Percentiles rank a stretch among this genome's conserved stretches.
phyloP scores from a whole-genome alignment of 345 rosid genomes.

The Eutrema japonicum region DNA sequence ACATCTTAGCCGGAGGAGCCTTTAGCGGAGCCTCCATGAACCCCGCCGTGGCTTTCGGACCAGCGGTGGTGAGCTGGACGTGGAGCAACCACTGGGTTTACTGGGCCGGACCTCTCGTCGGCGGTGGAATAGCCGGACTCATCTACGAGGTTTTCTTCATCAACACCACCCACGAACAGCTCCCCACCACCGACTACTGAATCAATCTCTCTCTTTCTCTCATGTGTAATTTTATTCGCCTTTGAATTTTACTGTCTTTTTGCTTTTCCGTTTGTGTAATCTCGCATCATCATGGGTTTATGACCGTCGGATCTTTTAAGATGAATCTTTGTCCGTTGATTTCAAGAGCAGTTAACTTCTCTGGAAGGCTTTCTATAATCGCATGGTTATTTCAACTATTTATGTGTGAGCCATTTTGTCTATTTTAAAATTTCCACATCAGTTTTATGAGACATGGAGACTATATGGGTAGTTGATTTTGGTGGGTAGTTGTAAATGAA shows the following conservation, averaged over 20 bases:
- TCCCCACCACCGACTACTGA: conserved; percentile 77
- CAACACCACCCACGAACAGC: conserved; percentile 59
- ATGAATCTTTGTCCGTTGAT: conserved; percentile 25
- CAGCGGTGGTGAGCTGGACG: conserved; percentile 90
- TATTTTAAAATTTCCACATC: not conserved
- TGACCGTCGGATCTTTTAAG: conserved; percentile 34
- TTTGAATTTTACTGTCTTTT: conserved; percentile 14
- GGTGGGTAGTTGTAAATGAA: not conserved
- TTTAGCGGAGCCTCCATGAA: conserved; percentile 97
- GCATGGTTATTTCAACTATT: too few species aligned
- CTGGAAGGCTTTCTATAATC: too few species aligned
- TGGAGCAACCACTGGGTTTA: conserved; percentile 93
- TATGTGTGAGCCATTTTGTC: not conserved
- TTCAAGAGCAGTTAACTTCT: not conserved
- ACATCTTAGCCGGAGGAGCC: conserved; percentile 87
- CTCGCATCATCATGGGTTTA: conserved; percentile 16
- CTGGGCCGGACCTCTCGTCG: conserved; percentile 90
- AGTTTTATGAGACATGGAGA: not conserved
- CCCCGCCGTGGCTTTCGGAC: conserved; percentile 95
- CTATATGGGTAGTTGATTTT: too few species aligned
- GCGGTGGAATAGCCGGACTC: conserved; percentile 84
- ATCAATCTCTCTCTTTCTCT: conserved; percentile 24
- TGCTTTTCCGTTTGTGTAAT: conserved; percentile 20
- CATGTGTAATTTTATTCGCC: conserved; percentile 32
- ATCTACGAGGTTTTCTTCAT: conserved; percentile 77